Percentiles rank a stretch among this genome's conserved stretches.
phyloP scores from a whole-genome alignment of 2,329 filamentous ascomycete genomes.

The Akanthomyces dipterigenus region DNA sequence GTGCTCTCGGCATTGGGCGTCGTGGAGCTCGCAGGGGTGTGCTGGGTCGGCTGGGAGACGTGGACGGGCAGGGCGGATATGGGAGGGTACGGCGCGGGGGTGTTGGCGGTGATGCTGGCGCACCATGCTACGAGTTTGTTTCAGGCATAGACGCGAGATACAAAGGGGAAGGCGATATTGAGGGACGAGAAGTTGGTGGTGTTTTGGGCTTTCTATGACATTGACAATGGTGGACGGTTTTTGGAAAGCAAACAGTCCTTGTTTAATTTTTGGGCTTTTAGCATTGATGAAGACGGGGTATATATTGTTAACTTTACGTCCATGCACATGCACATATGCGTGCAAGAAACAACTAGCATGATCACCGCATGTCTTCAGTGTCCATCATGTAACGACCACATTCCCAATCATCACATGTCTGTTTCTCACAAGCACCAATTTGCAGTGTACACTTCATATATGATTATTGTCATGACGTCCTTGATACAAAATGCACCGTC shows the following conservation, averaged over 20 bases:
- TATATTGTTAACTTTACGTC: background rate
- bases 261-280: background rate
- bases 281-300: background rate
- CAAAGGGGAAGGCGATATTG: too few species aligned
- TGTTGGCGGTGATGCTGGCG: conserved; percentile 26
- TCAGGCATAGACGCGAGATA: background rate
- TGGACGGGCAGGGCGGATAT: conserved; percentile 22
- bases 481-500: background rate
- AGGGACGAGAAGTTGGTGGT: too few species aligned
- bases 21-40: conserved; percentile 25
- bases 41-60: conserved; percentile 27
- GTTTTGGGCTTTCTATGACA: too few species aligned
- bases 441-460: too few species aligned
- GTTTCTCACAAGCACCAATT: too few species aligned
- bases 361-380: too few species aligned
- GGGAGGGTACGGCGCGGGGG: conserved; percentile 21
- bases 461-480: too few species aligned
- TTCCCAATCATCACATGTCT: too few species aligned
- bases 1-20: conserved; percentile 24
- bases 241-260: too few species aligned
- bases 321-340: background rate
- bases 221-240: too few species aligned
- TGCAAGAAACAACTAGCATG: too few species aligned
- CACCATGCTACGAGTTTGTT: conserved; percentile 23
- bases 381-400: too few species aligned